phyloP scores from a whole-genome alignment of 2,329 filamentous ascomycete genomes.

The Bipolaris sorokiniana region DNA sequence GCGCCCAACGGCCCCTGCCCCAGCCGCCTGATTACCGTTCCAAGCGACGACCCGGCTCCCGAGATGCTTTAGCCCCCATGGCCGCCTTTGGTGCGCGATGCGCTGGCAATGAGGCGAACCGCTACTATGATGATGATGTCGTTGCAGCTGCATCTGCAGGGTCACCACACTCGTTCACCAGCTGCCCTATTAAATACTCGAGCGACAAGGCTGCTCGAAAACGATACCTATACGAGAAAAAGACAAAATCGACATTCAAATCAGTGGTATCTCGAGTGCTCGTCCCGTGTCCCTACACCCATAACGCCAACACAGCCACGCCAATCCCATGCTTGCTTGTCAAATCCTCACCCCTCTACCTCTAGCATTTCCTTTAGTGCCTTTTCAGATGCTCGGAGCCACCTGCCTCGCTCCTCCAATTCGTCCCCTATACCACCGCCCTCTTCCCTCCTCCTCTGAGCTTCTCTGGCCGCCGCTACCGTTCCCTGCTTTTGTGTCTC shows the following conservation, averaged over 20 bases:
- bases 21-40: conserved; percentile 20
- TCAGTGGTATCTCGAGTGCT: conserved; percentile 20
- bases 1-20: conserved; percentile 13
- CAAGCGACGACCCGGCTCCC: conserved; percentile 13
- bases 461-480: conserved; percentile 72
- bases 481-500: conserved; percentile 71
- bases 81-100: conserved; percentile 14
- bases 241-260: conserved; percentile 2
- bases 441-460: conserved; percentile 69
- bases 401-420: conserved; percentile 75
- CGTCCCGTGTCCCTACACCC: conserved; percentile 7
- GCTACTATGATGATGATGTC: background rate
- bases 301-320: conserved; percentile 12
- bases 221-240: background rate
- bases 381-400: conserved; percentile 73
- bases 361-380: conserved; percentile 68
- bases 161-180: conserved; percentile 3
- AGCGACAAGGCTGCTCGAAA: background rate
- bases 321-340: background rate
- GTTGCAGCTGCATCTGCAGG: background rate
- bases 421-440: conserved; percentile 72
- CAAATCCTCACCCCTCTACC: conserved; percentile 49
- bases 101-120: conserved; percentile 17
- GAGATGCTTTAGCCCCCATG: conserved; percentile 1
- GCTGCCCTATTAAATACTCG: background rate